A percentile compares a stretch with the other conserved stretches of the same genome.
Conservation (phyloP, 805 yeast species). For the Saccharomycopsis capsularis region DNA sequence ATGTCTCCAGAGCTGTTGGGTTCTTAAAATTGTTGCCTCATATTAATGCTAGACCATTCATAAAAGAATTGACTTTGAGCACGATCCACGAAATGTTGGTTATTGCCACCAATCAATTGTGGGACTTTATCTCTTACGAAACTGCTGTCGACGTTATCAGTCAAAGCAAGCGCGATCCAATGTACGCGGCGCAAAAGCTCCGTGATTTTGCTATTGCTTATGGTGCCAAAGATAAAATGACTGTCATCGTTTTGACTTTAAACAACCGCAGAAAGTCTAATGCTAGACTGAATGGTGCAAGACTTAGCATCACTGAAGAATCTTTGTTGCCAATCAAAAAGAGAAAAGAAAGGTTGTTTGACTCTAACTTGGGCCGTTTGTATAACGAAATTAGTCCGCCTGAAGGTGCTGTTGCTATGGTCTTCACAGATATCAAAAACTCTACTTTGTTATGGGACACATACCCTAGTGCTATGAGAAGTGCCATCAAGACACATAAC, state of each 20-base stretch:
- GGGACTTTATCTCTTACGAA: slow-evolving; percentile 80
- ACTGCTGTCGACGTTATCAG: slow-evolving; percentile 87
- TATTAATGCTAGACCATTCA: slow-evolving; percentile 81
- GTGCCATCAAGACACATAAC: slow-evolving; percentile 93
- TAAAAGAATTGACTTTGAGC: slow-evolving; percentile 51
- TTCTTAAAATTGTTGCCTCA: slow-evolving; percentile 81
- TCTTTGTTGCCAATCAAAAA: slow-evolving; percentile 35
- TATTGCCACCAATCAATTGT: slow-evolving; percentile 73
- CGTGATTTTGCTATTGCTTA: slow-evolving; percentile 93
- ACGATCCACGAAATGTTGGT: slow-evolving; percentile 79
- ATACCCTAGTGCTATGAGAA: slow-evolving; percentile 88
- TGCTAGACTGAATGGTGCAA: slow-evolving; percentile 5
- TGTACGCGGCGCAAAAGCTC: slow-evolving; percentile 85
- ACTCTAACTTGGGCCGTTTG: slow-evolving; percentile 70
- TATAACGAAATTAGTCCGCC: slow-evolving; percentile 94
- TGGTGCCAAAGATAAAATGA: slow-evolving; percentile 73
- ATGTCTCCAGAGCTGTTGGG: slow-evolving; percentile 88
- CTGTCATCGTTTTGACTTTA: slow-evolving; percentile 73
- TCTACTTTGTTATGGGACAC: slow-evolving; percentile 93
- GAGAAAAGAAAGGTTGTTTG: slow-evolving; percentile 50
- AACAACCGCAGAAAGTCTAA: slow-evolving; percentile 35
- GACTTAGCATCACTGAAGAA: slow-evolving; percentile 30
- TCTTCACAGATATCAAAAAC: slow-evolving; percentile 93
- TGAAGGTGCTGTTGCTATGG: slow-evolving; percentile 88
- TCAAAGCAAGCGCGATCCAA: slow-evolving; percentile 73